phyloP scores from a whole-genome alignment of 805 yeast species.

The Yarrowia osloensis region DNA sequence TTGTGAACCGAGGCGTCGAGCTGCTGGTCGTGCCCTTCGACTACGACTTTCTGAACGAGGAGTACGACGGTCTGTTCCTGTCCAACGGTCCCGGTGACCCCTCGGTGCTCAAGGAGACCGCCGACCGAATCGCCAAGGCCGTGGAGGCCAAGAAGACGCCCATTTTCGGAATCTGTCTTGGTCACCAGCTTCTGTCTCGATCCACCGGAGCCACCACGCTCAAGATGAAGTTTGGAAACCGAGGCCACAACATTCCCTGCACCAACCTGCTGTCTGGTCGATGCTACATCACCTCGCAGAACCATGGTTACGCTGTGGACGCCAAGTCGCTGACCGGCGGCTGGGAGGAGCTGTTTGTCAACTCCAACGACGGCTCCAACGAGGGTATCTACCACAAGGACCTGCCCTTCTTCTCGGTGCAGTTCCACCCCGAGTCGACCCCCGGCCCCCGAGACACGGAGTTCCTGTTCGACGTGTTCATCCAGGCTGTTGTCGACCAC shows the following conservation, averaged over 20 bases:
- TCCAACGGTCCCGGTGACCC: conserved; percentile 99
- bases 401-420: conserved; percentile 93
- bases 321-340: conserved; percentile 67
- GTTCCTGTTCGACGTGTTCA: conserved; percentile 91
- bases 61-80: conserved; percentile 91
- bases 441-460: conserved; percentile 99
- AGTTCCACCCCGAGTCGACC: conserved; percentile 98
- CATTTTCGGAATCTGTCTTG: conserved; percentile 95
- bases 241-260: conserved; percentile 98
- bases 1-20: conserved; percentile 94
- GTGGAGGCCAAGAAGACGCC: conserved; percentile 75
- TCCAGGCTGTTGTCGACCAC: conserved; percentile 68
- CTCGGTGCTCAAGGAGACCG: conserved; percentile 71
- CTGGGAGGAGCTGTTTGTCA: conserved; percentile 93
- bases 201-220: conserved; percentile 92
- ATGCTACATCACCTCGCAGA: conserved; percentile 98
- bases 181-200: conserved; percentile 94
- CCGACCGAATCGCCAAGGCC: conserved; percentile 58
- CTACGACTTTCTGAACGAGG: conserved; percentile 75
- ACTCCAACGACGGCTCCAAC: conserved; percentile 95
- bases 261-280: conserved; percentile 86
- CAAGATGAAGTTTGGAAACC: conserved; percentile 95
- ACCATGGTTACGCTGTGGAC: conserved; percentile 98
- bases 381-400: conserved; percentile 94
- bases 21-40: conserved; percentile 95